These are phyloP conservation scores for Hypoxylon sp. DNA, from an alignment of 2,329 filamentous ascomycete genomes.

Conservation along the genomic window DNA sequence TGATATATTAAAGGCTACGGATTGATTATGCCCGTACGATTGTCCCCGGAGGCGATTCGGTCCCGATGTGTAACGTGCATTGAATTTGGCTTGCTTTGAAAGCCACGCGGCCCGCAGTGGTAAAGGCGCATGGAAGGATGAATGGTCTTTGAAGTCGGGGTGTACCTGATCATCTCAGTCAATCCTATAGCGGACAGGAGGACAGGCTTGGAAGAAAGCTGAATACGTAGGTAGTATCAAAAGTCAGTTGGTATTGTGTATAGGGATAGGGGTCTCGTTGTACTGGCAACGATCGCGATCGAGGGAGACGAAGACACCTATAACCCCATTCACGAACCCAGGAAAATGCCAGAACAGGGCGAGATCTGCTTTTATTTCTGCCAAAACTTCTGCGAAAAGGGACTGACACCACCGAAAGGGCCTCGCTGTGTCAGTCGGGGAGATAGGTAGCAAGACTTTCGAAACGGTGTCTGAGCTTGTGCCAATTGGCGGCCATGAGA, in stretches of 20 bases:
- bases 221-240: background rate
- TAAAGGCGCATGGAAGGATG: slow-evolving; percentile 12
- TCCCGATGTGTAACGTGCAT: slow-evolving; percentile 26
- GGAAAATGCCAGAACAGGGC: slow-evolving; percentile 18
- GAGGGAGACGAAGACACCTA: slow-evolving; percentile 25
- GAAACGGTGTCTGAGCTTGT: slow-evolving; percentile 31
- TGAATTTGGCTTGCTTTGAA: slow-evolving; percentile 20
- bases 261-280: slow-evolving; percentile 9
- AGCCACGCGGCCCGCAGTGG: slow-evolving; percentile 23
- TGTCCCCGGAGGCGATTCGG: slow-evolving; percentile 25
- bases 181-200: background rate
- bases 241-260: background rate
- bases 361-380: slow-evolving; percentile 23
- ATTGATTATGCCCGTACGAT: background rate
- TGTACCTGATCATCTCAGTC: background rate
- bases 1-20: background rate
- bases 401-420: slow-evolving; percentile 33
- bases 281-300: slow-evolving; percentile 27
- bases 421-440: background rate
- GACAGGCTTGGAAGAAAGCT: background rate
- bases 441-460: slow-evolving; percentile 8
- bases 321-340: slow-evolving; percentile 10
- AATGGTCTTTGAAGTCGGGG: slow-evolving; percentile 10
- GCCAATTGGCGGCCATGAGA: slow-evolving; percentile 12
- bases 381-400: background rate